Conservation (phyloP, 2,329 filamentous ascomycete genomes). For the Xylariaceae sp. region DNA sequence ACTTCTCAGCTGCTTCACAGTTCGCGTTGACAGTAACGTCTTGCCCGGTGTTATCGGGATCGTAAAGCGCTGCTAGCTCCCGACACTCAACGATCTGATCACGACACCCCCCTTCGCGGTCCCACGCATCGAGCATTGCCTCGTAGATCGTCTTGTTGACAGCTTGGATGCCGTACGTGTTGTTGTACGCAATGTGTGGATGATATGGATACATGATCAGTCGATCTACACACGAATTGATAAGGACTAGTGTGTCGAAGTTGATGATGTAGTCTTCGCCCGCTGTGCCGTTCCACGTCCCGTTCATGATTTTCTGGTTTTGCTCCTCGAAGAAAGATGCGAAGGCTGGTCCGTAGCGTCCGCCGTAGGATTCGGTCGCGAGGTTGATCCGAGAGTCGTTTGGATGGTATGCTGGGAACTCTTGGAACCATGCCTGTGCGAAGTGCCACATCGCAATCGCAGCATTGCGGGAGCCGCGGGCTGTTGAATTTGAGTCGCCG, state of each 20-base stretch:
- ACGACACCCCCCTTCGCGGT: constrained; percentile 42
- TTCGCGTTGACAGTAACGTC: constrained; percentile 41
- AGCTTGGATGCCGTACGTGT: constrained; percentile 29
- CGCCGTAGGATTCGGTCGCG: constrained; percentile 33
- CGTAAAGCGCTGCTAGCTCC: constrained; percentile 40
- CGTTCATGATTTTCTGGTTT: constrained; percentile 30
- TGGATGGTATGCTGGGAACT: constrained; percentile 53
- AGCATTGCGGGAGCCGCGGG: constrained; percentile 46
- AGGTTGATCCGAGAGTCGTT: constrained; percentile 53
- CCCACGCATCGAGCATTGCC: constrained; percentile 29
- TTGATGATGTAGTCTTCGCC: constrained; percentile 29
- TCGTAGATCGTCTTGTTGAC: constrained; percentile 30
- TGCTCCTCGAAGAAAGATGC: constrained; percentile 29
- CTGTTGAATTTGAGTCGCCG: constrained; percentile 40
- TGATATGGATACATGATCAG: constrained; percentile 40
- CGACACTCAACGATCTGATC: constrained; percentile 52
- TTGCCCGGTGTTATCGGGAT: constrained; percentile 45
- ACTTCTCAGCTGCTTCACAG: constrained; percentile 33
- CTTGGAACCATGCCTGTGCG: constrained; percentile 52
- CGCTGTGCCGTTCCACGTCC: constrained; percentile 25
- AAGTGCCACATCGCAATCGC: constrained; percentile 59
- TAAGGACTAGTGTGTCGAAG: constrained; percentile 45
- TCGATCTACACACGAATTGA: constrained; percentile 54
- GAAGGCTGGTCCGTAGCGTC: constrained; percentile 32
- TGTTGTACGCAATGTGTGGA: constrained; percentile 43